Percentiles rank a stretch among this genome's conserved stretches.
Conservation (phyloP, 352 stramenopile genomes). For the Phytophthora pluvialis region DNA sequence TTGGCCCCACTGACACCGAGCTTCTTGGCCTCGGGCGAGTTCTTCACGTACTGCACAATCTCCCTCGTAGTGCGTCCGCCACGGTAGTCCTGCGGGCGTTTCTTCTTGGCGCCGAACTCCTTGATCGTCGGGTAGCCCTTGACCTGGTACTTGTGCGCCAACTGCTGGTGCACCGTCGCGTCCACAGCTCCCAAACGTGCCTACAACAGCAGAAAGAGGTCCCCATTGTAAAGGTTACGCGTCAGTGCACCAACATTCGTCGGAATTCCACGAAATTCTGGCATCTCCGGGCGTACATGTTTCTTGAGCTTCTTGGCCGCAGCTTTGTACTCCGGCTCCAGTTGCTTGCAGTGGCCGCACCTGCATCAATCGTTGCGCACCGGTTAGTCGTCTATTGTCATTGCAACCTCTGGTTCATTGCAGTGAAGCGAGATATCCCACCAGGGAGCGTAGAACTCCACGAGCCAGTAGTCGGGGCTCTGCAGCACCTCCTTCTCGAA, state of each 20-base stretch:
- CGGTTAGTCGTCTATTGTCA: background rate
- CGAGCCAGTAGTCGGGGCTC: constrained; percentile 88
- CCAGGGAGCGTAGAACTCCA: constrained; percentile 95
- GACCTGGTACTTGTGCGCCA: constrained; percentile 82
- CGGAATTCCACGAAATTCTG: constrained; percentile 3
- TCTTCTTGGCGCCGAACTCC: constrained; percentile 86
- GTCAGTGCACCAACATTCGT: constrained; percentile 10
- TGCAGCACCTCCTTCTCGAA: constrained; percentile 86
- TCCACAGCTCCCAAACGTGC: constrained; percentile 74
- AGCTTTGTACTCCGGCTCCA: constrained; percentile 90
- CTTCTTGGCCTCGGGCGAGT: constrained; percentile 70
- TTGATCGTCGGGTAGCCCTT: constrained; percentile 87
- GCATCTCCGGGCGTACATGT: constrained; percentile 38
- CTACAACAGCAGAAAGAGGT: constrained; percentile 36
- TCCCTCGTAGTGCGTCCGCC: constrained; percentile 64
- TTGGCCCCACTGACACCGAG: constrained; percentile 61
- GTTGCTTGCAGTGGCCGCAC: constrained; percentile 92
- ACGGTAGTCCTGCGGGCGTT: constrained; percentile 75
- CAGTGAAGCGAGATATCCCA: constrained; percentile 19
- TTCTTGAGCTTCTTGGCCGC: constrained; percentile 89
- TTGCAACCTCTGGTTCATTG: background rate
- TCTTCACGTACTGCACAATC: constrained; percentile 80
- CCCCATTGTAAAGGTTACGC: constrained; percentile 13
- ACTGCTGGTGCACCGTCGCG: constrained; percentile 57
- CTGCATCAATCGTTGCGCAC: constrained; percentile 24